Percentiles rank a stretch among this genome's conserved stretches.
These are phyloP conservation scores for Ophiostoma piceae DNA, from an alignment of 2,329 filamentous ascomycete species.

Conservation along the genomic window DNA sequence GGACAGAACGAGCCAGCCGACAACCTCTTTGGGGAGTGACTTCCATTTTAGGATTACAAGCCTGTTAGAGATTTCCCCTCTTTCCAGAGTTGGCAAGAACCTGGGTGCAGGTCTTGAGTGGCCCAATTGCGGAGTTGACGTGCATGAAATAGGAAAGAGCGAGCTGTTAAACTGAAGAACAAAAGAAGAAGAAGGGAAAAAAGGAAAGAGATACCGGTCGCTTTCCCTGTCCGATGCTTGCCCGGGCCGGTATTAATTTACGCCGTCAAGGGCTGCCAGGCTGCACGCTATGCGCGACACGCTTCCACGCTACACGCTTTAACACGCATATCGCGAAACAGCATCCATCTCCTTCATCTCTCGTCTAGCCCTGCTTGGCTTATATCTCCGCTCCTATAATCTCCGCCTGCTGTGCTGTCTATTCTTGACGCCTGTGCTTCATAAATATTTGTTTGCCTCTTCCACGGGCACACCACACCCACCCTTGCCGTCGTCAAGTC, in stretches of 20 bases:
- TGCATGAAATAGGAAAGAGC: conserved; percentile 1
- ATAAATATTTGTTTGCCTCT: not conserved
- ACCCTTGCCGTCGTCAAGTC: not conserved
- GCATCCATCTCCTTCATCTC: conserved; percentile 5
- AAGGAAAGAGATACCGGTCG: not conserved
- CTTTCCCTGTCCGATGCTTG: not conserved
- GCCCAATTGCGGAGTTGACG: not conserved
- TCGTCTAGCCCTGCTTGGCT: not conserved
- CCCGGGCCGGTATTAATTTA: not conserved
- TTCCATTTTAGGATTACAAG: not conserved
- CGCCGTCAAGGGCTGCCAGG: not conserved
- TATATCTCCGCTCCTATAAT: not conserved
- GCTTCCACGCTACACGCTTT: not conserved
- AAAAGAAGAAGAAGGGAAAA: no score
- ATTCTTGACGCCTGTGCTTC: not conserved
- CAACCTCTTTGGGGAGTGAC: not conserved
- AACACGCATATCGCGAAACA: conserved; percentile 19
- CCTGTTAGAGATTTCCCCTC: conserved; percentile 18
- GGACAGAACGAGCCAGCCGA: not conserved
- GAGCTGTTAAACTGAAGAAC: not conserved
- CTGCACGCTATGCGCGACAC: not conserved
- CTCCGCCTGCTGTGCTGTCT: not conserved
- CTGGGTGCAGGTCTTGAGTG: conserved; percentile 14
- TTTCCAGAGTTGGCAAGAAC: conserved; percentile 21
- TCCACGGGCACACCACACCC: not conserved